Evolutionary conservation across 495 filamentous ascomycete genomes (phyloP).

Genomic region (Penicillium psychrofluorescens): DNA sequence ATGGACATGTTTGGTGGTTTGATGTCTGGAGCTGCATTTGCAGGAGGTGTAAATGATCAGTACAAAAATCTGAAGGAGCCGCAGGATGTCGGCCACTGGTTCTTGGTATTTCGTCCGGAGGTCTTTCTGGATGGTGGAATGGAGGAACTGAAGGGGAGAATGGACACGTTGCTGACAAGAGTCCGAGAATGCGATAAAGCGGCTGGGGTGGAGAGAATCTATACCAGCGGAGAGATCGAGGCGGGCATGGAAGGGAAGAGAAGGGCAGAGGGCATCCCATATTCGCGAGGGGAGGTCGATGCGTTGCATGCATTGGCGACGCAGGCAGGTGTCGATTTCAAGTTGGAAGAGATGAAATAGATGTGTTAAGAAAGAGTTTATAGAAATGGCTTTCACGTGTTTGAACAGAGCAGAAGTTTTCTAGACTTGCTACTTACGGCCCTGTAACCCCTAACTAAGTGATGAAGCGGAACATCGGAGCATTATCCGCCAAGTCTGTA

Average conservation of each 20-base stretch:
- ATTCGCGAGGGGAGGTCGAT: too few relatives aligned
- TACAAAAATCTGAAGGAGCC: conserved; percentile 12
- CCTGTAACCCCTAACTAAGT: too few relatives aligned
- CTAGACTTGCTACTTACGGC: too few relatives aligned
- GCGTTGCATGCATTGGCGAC: too few relatives aligned
- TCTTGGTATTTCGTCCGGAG: conserved; percentile 23
- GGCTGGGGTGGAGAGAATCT: neutral
- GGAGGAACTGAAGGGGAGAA: conserved; percentile 13
- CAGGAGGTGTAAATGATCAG: conserved; percentile 18
- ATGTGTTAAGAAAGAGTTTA: too few relatives aligned
- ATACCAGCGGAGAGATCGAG: neutral
- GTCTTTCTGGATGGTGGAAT: conserved; percentile 12
- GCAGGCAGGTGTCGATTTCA: too few relatives aligned
- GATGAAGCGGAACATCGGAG: too few relatives aligned
- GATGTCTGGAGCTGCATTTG: conserved; percentile 20
- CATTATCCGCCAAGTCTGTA: too few relatives aligned
- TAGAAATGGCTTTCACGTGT: too few relatives aligned
- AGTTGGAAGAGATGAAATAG: too few relatives aligned
- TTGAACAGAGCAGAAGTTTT: too few relatives aligned
- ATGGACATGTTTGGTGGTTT: conserved; percentile 26
- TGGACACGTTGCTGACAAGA: conserved; percentile 10
- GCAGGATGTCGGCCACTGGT: conserved; percentile 22
- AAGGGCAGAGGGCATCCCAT: too few relatives aligned
- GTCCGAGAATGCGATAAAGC: neutral
- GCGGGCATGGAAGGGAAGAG: neutral